These are phyloP conservation scores for Calonectria pseudoreteaudii DNA, from an alignment of 2,329 filamentous ascomycete genomes.

Conservation along the genomic window DNA sequence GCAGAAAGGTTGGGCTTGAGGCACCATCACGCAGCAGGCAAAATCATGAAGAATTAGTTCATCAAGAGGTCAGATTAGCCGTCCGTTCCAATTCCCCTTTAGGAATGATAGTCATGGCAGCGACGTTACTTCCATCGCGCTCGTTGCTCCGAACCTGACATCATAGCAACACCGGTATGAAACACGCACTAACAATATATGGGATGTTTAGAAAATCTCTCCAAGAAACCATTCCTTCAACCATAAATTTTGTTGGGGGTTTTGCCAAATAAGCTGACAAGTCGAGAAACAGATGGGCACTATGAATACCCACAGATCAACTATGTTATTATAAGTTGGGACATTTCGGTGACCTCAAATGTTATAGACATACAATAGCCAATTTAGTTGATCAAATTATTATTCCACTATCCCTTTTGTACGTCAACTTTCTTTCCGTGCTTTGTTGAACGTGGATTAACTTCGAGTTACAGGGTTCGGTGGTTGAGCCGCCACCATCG, in stretches of 20 bases:
- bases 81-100: neutral
- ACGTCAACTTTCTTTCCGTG: rapidly evolving
- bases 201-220: neutral
- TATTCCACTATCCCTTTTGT: neutral
- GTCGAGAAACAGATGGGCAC: neutral
- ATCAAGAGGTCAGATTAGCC: neutral
- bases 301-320: neutral
- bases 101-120: neutral
- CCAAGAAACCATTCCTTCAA: neutral
- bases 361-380: neutral
- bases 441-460: neutral
- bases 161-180: neutral
- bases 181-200: neutral
- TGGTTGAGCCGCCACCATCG: too few relatives aligned
- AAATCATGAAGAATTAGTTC: neutral
- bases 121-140: neutral
- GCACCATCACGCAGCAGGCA: too few relatives aligned
- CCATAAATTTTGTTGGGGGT: too few relatives aligned
- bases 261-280: too few relatives aligned
- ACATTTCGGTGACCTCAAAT: neutral
- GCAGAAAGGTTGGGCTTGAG: too few relatives aligned
- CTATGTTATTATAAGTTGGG: neutral
- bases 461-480: neutral
- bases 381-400: neutral
- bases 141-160: neutral